phyloP scores from a whole-genome alignment of 768 basidiomycete species.

The Amanita pallidorosea region DNA sequence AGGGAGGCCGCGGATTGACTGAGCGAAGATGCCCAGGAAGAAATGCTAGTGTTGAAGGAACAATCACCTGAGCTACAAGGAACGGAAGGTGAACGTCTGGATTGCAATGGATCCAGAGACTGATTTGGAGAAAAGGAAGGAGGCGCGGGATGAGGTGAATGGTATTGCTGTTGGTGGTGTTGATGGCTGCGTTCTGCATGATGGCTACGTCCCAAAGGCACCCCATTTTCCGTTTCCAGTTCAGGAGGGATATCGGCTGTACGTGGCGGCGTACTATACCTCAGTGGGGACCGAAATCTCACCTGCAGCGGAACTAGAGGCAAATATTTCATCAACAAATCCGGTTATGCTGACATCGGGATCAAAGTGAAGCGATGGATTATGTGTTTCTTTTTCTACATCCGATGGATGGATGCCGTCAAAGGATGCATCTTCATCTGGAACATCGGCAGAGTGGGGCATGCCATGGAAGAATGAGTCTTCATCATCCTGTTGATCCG shows the following conservation, averaged over 20 bases:
- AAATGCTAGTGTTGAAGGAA: slow-evolving; percentile 18
- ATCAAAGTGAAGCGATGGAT: slow-evolving; percentile 26
- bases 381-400: slow-evolving; percentile 20
- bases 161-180: slow-evolving; percentile 24
- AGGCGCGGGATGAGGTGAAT: slow-evolving; percentile 18
- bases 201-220: slow-evolving; percentile 55
- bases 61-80: slow-evolving; percentile 11
- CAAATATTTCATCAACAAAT: slow-evolving; percentile 63
- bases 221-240: slow-evolving; percentile 51
- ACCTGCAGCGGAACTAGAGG: slow-evolving; percentile 19
- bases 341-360: slow-evolving; percentile 55
- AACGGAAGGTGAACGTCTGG: slow-evolving; percentile 11
- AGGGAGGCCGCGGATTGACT: slow-evolving; percentile 24
- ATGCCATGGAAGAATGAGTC: slow-evolving; percentile 29
- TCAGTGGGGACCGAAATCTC: slow-evolving; percentile 14
- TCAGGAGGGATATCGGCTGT: slow-evolving; percentile 35
- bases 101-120: slow-evolving; percentile 12
- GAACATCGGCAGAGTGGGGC: slow-evolving; percentile 8
- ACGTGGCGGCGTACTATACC: slow-evolving; percentile 33
- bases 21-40: slow-evolving; percentile 22
- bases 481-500: slow-evolving; percentile 26
- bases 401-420: slow-evolving; percentile 36
- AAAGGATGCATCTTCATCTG: slow-evolving; percentile 26
- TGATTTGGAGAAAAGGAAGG: slow-evolving; percentile 20
- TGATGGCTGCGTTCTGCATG: slow-evolving; percentile 44